These are phyloP conservation scores for Leptographium galeiforme DNA, from an alignment of 2,329 filamentous ascomycete species.

Conservation along the genomic window DNA sequence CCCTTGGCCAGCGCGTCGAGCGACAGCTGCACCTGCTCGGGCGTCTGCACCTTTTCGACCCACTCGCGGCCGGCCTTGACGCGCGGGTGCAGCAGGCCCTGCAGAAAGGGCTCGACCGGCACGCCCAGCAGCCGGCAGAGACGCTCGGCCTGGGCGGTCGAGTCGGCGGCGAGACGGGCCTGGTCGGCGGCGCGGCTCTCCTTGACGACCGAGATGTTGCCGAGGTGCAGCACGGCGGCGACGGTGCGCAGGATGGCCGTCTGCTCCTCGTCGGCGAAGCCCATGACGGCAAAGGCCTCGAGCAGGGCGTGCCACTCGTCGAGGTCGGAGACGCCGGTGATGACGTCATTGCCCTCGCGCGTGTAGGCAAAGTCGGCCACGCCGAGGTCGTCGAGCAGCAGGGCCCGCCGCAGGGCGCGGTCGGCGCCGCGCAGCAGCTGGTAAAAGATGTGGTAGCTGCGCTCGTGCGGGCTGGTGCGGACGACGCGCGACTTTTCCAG, in stretches of 20 bases:
- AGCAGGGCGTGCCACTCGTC: conserved; percentile 84
- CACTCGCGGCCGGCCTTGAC: conserved; percentile 95
- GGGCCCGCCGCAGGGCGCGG: conserved; percentile 55
- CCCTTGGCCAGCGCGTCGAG: conserved; percentile 90
- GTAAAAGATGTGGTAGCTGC: conserved; percentile 97
- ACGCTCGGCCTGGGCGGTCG: conserved; percentile 59
- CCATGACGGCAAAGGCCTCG: conserved; percentile 91
- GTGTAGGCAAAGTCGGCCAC: conserved; percentile 89
- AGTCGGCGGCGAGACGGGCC: conserved; percentile 65
- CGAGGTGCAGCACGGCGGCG: conserved; percentile 82
- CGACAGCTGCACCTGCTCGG: conserved; percentile 82
- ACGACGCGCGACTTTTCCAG: conserved; percentile 97
- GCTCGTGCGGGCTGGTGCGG: conserved; percentile 70
- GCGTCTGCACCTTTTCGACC: conserved; percentile 97
- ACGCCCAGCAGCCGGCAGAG: conserved; percentile 81
- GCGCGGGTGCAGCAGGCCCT: conserved; percentile 77
- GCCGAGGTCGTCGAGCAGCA: conserved; percentile 61
- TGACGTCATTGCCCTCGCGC: conserved; percentile 78
- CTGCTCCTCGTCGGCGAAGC: conserved; percentile 78
- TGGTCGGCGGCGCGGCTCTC: conserved; percentile 88
- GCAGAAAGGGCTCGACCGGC: conserved; percentile 69
- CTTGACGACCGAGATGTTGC: conserved; percentile 80
- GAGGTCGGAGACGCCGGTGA: conserved; percentile 75
- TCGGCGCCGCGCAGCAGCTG: conserved; percentile 82
- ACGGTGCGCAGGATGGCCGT: conserved; percentile 71